Evolutionary conservation across 2,329 filamentous ascomycete species (phyloP), one percentile per base, ranked within the genome.

Genomic region (Monosporascus sp.): DNA sequence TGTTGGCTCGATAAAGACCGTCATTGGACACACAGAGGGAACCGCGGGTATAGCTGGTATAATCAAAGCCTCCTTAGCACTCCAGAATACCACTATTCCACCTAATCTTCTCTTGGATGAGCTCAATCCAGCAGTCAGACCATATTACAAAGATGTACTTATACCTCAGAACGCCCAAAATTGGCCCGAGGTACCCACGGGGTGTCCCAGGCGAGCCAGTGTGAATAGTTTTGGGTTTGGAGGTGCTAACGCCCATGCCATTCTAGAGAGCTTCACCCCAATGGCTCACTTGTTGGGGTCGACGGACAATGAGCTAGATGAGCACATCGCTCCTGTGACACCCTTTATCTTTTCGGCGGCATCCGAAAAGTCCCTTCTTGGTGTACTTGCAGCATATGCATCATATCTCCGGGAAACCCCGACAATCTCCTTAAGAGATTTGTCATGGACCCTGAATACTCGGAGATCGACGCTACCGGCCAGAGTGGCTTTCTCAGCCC

Each of bases 31-130:
- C n/a, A n/a, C n/a, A n/a, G n/a, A n/a, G n/a, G n/a, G 62, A 0
- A 55, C 61, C 2, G 62, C 64, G 0, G 66, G 67, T 1, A n/a
- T 69, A 2, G 64, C 66, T 3, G 65, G 58, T 2, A 11, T 69
- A 1, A 47, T 69, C 7, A 67, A 66, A 38, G 60, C 57, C 1
- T 55, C 56, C 2, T n/a, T 56, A 5, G 58, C 58, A 2, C 16
- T 68, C 0, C 57, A 65, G 31, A 40, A 59, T 14, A 51, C 51
- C 3, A 48, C 26, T 0, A 56, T 68, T 7, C 60, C 69, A 0
- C 68, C 68, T 1, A 73, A 71, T 20, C 50, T 68, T 6, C 58
- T 55, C 2, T 66, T 73, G 50, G 56, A 67, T 2, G 49, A 45
- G 3, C 52, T 69, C 1, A 72, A 66, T 52, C 65, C 65, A 0